phyloP scores from a whole-genome alignment of 2,329 filamentous ascomycete species.

The Sporothrix pseudoabietina region DNA sequence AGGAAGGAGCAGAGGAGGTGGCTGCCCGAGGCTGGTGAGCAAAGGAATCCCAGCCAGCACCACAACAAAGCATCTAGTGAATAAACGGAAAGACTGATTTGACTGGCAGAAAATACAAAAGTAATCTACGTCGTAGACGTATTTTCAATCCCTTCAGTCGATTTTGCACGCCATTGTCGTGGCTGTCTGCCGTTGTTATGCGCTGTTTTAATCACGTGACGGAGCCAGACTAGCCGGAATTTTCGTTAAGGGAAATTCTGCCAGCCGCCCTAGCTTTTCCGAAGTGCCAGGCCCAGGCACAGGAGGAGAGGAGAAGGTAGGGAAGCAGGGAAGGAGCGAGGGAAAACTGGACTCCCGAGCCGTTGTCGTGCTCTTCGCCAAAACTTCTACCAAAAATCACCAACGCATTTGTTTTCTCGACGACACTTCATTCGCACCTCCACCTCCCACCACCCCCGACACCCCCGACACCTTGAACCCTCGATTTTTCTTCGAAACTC shows the following conservation, averaged over 20 bases:
- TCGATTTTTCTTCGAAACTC: conserved; percentile 12
- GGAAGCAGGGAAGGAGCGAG: not conserved
- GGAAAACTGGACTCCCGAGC: conserved; percentile 27
- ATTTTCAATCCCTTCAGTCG: not conserved
- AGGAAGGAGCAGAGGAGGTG: conserved; percentile 21
- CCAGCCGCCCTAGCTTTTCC: conserved; percentile 36
- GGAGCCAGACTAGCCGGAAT: conserved; percentile 6
- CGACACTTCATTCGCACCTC: not conserved
- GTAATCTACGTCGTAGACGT: not conserved
- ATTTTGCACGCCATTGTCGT: not conserved
- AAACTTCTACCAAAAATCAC: conserved; percentile 28
- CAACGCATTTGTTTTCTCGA: conserved; percentile 24
- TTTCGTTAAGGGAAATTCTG: not conserved
- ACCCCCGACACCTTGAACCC: conserved; percentile 8
- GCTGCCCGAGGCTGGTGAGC: not conserved
- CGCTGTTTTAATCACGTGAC: conserved; percentile 32
- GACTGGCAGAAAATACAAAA: not conserved
- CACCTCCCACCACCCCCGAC: not conserved
- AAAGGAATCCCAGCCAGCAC: not conserved
- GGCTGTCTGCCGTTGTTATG: not conserved
- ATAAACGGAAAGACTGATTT: not conserved
- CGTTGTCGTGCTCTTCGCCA: conserved; percentile 20
- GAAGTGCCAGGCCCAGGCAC: conserved; percentile 29
- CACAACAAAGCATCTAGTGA: not conserved
- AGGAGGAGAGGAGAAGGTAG: conserved; percentile 26